Conservation (phyloP, 2,329 filamentous ascomycete genomes). For the Xylariaceae sp. region DNA sequence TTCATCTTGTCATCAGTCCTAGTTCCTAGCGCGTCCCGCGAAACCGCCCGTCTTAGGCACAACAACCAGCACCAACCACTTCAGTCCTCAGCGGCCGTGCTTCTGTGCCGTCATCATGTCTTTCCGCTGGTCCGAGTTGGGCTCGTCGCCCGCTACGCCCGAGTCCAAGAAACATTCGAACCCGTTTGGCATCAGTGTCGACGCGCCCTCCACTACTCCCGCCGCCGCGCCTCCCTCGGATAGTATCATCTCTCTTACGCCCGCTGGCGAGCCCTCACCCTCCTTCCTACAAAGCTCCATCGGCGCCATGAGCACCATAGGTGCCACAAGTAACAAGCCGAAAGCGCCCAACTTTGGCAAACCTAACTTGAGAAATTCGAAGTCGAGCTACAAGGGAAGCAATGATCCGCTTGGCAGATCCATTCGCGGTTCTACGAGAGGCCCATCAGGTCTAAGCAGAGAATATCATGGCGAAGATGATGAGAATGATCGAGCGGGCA, state of each 20-base stretch:
- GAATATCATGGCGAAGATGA: constrained; percentile 37
- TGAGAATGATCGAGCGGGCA: constrained; percentile 3
- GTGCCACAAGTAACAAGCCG: constrained; percentile 36
- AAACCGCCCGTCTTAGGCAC: constrained; percentile 5
- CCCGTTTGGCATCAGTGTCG: constrained; percentile 36
- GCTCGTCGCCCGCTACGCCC: constrained; percentile 46
- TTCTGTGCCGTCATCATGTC: constrained; percentile 25
- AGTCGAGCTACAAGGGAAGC: constrained; percentile 34
- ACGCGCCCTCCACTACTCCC: constrained; percentile 49
- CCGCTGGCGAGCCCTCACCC: constrained; percentile 50
- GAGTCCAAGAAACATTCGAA: constrained; percentile 35
- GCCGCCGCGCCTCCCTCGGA: constrained; percentile 46
- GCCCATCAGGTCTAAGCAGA: constrained; percentile 49
- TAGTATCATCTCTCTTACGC: constrained; percentile 51
- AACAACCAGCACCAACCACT: constrained; percentile 2
- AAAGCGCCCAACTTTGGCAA: constrained; percentile 39
- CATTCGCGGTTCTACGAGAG: constrained; percentile 37
- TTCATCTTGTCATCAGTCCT: constrained; percentile 1
- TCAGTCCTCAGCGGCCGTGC: constrained; percentile 12
- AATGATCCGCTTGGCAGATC: constrained; percentile 46
- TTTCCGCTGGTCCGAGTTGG: constrained; percentile 38
- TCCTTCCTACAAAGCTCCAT: constrained; percentile 52
- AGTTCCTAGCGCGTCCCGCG: not conserved
- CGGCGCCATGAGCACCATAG: constrained; percentile 46
- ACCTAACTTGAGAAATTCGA: constrained; percentile 28